These are phyloP conservation scores for Dryas octopetala DNA, from an alignment of 306 rosid species.

Conservation along the genomic window DNA sequence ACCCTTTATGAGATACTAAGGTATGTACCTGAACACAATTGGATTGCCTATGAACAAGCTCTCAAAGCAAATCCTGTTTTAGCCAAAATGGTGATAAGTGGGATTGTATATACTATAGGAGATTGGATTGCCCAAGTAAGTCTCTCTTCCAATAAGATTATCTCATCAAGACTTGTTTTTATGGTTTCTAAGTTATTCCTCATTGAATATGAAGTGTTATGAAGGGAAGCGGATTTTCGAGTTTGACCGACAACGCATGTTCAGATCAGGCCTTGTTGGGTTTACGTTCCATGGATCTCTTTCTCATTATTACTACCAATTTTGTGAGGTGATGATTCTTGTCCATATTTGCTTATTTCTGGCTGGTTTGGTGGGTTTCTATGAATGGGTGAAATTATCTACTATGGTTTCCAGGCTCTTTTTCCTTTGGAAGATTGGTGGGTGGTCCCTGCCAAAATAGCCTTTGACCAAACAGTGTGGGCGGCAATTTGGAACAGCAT, in stretches of 20 bases:
- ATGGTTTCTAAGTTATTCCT: conserved; percentile 4
- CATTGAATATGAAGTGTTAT: conserved; percentile 56
- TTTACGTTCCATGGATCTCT: conserved; percentile 95
- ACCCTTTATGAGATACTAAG: conserved; percentile 86
- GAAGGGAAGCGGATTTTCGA: conserved; percentile 90
- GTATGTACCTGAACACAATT: conserved; percentile 95
- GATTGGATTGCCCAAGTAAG: conserved; percentile 97
- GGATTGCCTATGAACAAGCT: conserved; percentile 94
- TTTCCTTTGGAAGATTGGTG: conserved; percentile 92
- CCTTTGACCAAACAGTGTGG: conserved; percentile 92
- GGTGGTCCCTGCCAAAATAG: conserved; percentile 94
- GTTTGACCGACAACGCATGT: conserved; percentile 66
- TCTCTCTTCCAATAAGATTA: conserved; percentile 10
- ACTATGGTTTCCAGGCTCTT: conserved; percentile 49
- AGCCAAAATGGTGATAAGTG: conserved; percentile 92
- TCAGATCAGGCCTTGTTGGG: conserved; percentile 94
- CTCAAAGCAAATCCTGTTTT: conserved; percentile 79
- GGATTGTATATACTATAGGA: conserved; percentile 80
- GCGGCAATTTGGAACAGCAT: conserved; percentile 91
- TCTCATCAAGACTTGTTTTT: conserved; percentile 5
- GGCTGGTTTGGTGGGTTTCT: conserved; percentile 28
- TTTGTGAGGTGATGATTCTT: conserved; percentile 73
- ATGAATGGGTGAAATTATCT: conserved; percentile 33
- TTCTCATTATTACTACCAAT: conserved; percentile 94
- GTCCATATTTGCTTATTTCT: conserved; percentile 27